phyloP scores from a whole-genome alignment of 768 basidiomycete species.

The Lentinula guzmanii region DNA sequence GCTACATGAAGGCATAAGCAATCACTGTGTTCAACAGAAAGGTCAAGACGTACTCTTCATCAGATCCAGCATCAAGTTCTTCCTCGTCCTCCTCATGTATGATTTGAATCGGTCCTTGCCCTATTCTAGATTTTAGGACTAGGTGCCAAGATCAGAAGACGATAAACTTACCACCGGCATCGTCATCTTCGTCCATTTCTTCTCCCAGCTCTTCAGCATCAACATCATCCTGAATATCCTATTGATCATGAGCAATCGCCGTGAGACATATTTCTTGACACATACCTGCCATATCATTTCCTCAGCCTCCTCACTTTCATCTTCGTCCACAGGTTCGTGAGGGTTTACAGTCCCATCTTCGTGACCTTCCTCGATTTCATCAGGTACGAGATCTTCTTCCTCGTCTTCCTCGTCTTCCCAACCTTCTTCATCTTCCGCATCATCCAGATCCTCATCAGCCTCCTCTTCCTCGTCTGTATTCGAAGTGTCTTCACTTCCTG shows the following conservation, averaged over 20 bases:
- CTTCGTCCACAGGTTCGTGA: constrained; percentile 28
- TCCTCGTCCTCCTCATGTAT: constrained; percentile 59
- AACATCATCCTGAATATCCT: constrained; percentile 52
- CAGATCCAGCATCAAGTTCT: constrained; percentile 56
- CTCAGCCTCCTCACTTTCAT: constrained; percentile 40
- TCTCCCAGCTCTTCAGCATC: constrained; percentile 41
- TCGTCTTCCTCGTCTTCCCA: constrained; percentile 69
- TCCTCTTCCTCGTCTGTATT: constrained; percentile 66
- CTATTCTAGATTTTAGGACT: background rate
- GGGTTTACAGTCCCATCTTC: constrained; percentile 43
- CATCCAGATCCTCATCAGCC: constrained; percentile 58
- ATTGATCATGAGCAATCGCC: constrained; percentile 3
- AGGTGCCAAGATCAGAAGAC: background rate
- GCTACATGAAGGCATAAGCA: constrained; percentile 15
- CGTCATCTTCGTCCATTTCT: constrained; percentile 57
- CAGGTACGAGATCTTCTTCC: constrained; percentile 46
- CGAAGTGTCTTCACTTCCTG: constrained; percentile 77
- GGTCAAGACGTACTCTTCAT: constrained; percentile 50
- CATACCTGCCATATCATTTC: constrained; percentile 57
- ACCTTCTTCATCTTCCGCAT: constrained; percentile 48
- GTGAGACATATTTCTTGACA: constrained; percentile 12
- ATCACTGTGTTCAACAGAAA: background rate
- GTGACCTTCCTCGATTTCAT: constrained; percentile 40
- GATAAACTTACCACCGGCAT: constrained; percentile 42
- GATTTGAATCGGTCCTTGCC: constrained; percentile 45